Base-by-base conservation (phyloP, 352 stramenopile species). In the Albugo laibachii region DNA sequence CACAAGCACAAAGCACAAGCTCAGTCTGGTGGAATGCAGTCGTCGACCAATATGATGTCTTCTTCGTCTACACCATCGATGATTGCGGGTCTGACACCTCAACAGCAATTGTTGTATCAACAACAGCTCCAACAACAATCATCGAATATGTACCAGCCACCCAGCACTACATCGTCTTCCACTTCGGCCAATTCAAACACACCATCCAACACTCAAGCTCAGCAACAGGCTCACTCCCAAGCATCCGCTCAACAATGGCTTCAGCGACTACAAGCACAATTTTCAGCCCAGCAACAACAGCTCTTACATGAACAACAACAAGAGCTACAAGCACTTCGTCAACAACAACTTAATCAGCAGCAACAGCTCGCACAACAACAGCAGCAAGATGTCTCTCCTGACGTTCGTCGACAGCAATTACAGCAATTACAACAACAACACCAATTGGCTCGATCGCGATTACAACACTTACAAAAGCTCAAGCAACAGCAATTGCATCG, bases 401-500 rank as follows among this genome's bases (percentile, higher is more conserved):
- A 89, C 27, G 53, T 70, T 54, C 62, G 69, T 24, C 66, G 70
- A 3, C 71, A 78, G 44, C 73, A 83, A 47, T 50, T 85, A 15
- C 71, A 83, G 48, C 77, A 83, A 10, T 52, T 85, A 40, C 73
- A 85, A 36, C 71, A 89, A 43, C 73, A 84, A 41, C 70, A 88
- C 47, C 59, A 79, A 42, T 50, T 83, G 37, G 73, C 69, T 4
- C 69, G 71, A 2, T 67, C 63, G 19, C 68, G 72, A 1, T 55
- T 85, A 11, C 72, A 82, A 44, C 68, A 83, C 31, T 52, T 83
- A 43, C 76, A 88, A 41, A 85, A 85, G 46, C 69, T 64, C 45
- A 85, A 85, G 48, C 76, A 88, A 42, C 64, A 83, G 37, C 72
- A 88, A 40, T 54, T 85, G n/a, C 66, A 85, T 45, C 66, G 70